Percentiles rank a stretch among this genome's conserved stretches.
phyloP scores from a whole-genome alignment of 164 flowering plant genomes.

The Macadamia tetraphylla region DNA sequence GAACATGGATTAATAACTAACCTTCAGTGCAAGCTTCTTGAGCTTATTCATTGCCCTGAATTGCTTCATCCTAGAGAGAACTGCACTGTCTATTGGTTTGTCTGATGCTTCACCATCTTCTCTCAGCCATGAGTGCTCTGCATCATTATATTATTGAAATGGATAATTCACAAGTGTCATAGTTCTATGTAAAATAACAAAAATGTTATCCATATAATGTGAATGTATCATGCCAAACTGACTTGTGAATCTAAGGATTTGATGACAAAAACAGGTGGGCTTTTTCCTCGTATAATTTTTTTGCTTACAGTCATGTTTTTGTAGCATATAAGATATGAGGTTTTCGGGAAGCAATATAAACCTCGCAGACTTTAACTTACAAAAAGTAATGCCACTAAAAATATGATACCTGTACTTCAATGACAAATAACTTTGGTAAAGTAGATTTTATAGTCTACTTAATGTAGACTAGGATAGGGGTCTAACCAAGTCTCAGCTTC shows the following conservation, averaged over 20 bases:
- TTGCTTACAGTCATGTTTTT: background rate
- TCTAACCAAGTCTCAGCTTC: no score
- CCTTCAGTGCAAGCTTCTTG: conserved; percentile 90
- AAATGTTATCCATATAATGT: background rate
- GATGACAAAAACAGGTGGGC: background rate
- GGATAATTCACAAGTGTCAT: background rate
- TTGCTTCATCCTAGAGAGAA: conserved; percentile 88
- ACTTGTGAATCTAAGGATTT: background rate
- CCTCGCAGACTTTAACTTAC: background rate
- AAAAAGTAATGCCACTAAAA: background rate
- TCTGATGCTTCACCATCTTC: conserved; percentile 91
- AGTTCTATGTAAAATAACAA: background rate
- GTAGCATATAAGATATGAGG: background rate
- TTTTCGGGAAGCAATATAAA: background rate
- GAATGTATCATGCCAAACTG: background rate
- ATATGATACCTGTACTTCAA: no score
- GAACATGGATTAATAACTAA: conserved; percentile 10
- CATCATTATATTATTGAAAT: conserved; percentile 5
- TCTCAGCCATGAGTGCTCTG: conserved; percentile 91
- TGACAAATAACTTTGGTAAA: no score
- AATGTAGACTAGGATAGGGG: no score
- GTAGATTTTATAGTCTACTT: no score
- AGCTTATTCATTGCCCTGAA: conserved; percentile 96
- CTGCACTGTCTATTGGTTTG: conserved; percentile 88
- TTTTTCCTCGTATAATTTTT: background rate